These are phyloP conservation scores for Litchi chinensis DNA, from an alignment of 345 rosid species.

Conservation along the genomic window DNA sequence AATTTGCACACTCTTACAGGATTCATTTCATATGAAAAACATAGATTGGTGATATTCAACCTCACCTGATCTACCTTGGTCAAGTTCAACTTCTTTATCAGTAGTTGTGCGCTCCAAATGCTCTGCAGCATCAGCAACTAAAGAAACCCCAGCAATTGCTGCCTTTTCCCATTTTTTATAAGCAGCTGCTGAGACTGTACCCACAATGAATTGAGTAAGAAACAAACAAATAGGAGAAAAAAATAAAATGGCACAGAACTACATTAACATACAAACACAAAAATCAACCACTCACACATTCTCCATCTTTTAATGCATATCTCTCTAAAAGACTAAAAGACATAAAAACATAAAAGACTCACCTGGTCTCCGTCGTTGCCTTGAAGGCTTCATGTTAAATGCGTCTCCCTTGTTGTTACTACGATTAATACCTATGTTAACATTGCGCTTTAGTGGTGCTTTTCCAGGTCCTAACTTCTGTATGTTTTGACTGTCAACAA, in stretches of 20 bases:
- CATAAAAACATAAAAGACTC: slow-evolving; percentile 13
- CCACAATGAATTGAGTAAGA: slow-evolving; percentile 32
- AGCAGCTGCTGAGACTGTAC: slow-evolving; percentile 58
- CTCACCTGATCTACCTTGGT: slow-evolving; percentile 42
- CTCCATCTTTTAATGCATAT: neutral
- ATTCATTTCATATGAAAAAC: slow-evolving; percentile 24
- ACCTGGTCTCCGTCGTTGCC: slow-evolving; percentile 89
- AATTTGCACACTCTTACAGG: slow-evolving; percentile 11
- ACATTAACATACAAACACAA: neutral
- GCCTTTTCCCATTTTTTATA: slow-evolving; percentile 97
- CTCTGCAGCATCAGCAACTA: slow-evolving; percentile 99
- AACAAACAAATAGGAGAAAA: neutral
- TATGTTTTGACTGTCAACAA: slow-evolving; percentile 74
- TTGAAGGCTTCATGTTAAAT: slow-evolving; percentile 56
- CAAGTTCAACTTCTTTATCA: slow-evolving; percentile 57
- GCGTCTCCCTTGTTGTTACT: slow-evolving; percentile 65
- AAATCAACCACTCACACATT: neutral
- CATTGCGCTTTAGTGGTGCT: slow-evolving; percentile 65
- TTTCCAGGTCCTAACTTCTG: slow-evolving; percentile 76
- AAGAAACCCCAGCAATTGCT: slow-evolving; percentile 97
- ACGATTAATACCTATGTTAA: slow-evolving; percentile 54
- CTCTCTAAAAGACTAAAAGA: neutral
- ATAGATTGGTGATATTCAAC: slow-evolving; percentile 24
- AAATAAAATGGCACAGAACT: neutral
- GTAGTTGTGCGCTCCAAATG: slow-evolving; percentile 76